Base-by-base conservation (phyloP, 768 basidiomycete species). In the Agrocybe pediades region DNA sequence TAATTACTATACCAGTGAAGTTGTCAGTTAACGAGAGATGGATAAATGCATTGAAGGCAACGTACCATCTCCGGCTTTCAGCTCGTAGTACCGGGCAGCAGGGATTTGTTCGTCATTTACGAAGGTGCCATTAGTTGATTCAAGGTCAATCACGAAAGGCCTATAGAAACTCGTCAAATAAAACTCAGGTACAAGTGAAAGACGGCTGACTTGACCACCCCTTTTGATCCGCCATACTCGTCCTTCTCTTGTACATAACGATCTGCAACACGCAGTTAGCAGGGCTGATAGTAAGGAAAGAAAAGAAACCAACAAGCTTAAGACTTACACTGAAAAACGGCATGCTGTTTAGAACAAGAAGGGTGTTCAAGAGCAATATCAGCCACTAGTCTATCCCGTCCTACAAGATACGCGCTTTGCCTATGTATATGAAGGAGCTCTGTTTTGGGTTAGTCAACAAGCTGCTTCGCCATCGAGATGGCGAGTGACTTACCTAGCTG, bases 331-430 rank as follows among this genome's bases (percentile, higher is more conserved):
- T 99, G 97, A 26, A 99, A 89, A 2, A 87, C 97, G 15, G 97
- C 95, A 65, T 99, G 97, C 66, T 99, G 97, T 66, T 99, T 99
- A 0, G 97, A 98, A 59, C 93, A 94, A 6, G 96, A 98, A 2
- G 96, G 96, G 66, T 99, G 97, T 54, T 97, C 94, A 39, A 98
- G 74, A 15, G 89, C 80, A 57, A 99, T 93, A 60, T 91, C 89
- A 58, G 88, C 81, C 24, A 97, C 93, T 19, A 89, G 75, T 23
- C 84, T 84, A 64, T 99, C 97, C 61, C 97, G 77, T 2, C 97
- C 97, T 53, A 97, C 79, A 6, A 98, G 82, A 68, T 98, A 99
- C 55, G 92, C 92, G 56, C 94, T 97, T 71, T 98, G 97, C 41
- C 88, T 79, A 61, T 95, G 85, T 26, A 99, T 92, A 65, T 98